Conservation (phyloP, 108 stramenopile genomes). For the Cyclostephanos invisitatus region DNA sequence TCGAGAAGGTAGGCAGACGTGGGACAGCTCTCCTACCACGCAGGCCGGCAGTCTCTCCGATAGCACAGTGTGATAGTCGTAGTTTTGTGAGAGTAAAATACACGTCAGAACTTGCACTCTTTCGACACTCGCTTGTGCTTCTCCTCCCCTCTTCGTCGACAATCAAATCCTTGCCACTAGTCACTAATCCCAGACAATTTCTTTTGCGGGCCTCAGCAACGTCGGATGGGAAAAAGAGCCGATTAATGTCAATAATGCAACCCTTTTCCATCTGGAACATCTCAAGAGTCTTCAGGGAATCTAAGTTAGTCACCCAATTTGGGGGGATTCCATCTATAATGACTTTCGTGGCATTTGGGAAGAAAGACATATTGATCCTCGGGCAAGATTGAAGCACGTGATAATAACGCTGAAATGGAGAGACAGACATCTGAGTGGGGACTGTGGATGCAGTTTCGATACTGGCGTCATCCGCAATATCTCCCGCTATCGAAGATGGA, state of each 20-base stretch:
- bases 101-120: constrained; percentile 3
- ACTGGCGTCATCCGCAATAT: constrained; percentile 29
- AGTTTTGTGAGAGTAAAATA: constrained; percentile 59
- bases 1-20: constrained; percentile 36
- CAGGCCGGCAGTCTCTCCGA: constrained; percentile 63
- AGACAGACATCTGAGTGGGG: constrained; percentile 3
- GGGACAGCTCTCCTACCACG: constrained; percentile 24
- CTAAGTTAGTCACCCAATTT: constrained; percentile 61
- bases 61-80: constrained; percentile 55
- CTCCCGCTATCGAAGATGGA: constrained; percentile 22
- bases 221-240: constrained; percentile 45
- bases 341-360: constrained; percentile 66
- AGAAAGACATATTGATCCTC: constrained; percentile 62
- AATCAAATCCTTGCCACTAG: constrained; percentile 2
- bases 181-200: background rate
- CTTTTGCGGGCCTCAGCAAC: background rate
- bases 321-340: constrained; percentile 71
- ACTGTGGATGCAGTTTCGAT: constrained; percentile 2
- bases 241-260: constrained; percentile 57
- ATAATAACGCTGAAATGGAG: constrained; percentile 45
- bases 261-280: constrained; percentile 65
- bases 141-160: background rate
- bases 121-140: background rate
- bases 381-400: constrained; percentile 51
- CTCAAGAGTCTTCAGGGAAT: constrained; percentile 50